phyloP scores from a whole-genome alignment of 371 early-diverging fungal species.

The Smittium culicis region DNA sequence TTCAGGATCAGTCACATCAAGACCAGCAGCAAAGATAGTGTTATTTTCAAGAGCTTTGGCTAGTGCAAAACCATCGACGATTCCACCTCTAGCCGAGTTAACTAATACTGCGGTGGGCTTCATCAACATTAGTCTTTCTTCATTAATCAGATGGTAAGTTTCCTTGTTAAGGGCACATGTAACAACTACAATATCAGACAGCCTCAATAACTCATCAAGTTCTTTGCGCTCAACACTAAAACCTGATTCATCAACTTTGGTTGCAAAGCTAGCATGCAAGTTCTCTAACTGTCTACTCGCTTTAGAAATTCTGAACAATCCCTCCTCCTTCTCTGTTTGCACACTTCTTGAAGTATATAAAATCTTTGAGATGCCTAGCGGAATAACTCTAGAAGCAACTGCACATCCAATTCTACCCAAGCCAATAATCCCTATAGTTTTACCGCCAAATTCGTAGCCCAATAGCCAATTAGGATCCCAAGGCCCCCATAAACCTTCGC shows the following conservation, averaged over 20 bases:
- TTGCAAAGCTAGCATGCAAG: too few relatives aligned
- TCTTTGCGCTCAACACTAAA: constrained; percentile 12
- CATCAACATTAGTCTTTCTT: constrained; percentile 49
- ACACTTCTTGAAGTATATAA: constrained; percentile 29
- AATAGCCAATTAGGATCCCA: constrained; percentile 60
- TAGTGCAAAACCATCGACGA: constrained; percentile 61
- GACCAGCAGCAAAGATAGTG: constrained; percentile 49
- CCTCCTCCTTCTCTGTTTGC: constrained; percentile 11
- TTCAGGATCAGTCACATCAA: constrained; percentile 81
- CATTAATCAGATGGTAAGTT: constrained; percentile 54
- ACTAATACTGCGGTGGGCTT: constrained; percentile 53
- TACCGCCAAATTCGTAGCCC: constrained; percentile 55
- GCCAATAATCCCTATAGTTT: constrained; percentile 72
- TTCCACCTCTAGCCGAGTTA: constrained; percentile 66
- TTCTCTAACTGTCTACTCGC: too few relatives aligned
- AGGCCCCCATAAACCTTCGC: constrained; percentile 45
- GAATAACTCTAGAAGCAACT: constrained; percentile 47
- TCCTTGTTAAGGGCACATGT: constrained; percentile 55
- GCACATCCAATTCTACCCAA: constrained; percentile 73
- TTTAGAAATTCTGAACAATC: background rate
- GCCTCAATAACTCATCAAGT: constrained; percentile 39
- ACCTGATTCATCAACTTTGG: background rate
- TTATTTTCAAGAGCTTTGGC: constrained; percentile 49
- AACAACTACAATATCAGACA: constrained; percentile 56
- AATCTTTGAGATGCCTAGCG: constrained; percentile 47